A percentile compares a stretch with the other conserved stretches of the same genome.
These are phyloP conservation scores for Amauroascus niger DNA, from an alignment of 2,329 filamentous ascomycete species.

Conservation along the genomic window DNA sequence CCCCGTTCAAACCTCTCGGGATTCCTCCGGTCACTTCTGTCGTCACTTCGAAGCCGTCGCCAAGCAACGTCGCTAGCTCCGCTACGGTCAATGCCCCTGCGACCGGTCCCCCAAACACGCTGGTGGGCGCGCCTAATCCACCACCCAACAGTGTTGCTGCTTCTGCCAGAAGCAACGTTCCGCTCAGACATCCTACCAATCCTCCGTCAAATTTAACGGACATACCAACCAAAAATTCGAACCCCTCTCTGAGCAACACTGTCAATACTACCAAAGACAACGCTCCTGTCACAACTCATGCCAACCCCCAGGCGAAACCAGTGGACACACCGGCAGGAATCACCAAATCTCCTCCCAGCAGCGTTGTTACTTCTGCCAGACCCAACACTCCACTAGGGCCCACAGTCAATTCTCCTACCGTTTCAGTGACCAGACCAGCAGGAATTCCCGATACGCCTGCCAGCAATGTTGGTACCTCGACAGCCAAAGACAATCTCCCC, in stretches of 20 bases:
- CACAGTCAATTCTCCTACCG: neutral
- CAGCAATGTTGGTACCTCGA: too few relatives aligned
- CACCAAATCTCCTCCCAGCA: neutral
- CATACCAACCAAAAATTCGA: neutral
- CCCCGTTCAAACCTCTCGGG: neutral
- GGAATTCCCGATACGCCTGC: neutral
- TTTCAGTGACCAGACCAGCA: neutral
- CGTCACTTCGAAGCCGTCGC: neutral
- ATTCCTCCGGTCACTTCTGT: neutral
- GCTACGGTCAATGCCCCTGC: neutral
- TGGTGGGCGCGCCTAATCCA: too few relatives aligned
- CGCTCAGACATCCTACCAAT: neutral
- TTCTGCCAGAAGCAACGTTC: neutral
- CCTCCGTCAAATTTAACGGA: neutral
- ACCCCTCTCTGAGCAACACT: neutral
- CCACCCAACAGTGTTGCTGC: neutral
- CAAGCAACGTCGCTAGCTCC: neutral
- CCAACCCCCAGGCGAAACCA: neutral
- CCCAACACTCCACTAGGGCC: neutral
- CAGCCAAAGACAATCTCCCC: too few relatives aligned
- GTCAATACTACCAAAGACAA: neutral
- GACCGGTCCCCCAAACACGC: neutral
- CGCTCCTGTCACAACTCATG: too few relatives aligned
- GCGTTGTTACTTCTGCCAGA: neutral
- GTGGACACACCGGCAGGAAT: neutral